Percentiles rank a stretch among this genome's conserved stretches.
phyloP scores from a whole-genome alignment of 805 yeast genomes.

The Candida awuae region DNA sequence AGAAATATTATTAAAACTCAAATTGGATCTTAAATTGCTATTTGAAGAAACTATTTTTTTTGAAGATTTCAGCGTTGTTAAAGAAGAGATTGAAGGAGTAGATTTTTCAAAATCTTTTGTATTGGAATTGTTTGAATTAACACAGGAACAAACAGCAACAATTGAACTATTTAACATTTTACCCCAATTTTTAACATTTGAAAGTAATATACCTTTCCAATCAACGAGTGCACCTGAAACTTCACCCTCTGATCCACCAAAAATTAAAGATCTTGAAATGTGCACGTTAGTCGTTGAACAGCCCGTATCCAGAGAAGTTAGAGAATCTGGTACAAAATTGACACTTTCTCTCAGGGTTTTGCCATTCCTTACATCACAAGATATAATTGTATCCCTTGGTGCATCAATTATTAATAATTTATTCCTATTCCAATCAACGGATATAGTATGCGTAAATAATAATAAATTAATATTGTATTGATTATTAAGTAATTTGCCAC shows the following conservation, averaged over 20 bases:
- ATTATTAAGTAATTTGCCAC: constrained; percentile 6
- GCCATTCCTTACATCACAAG: constrained; percentile 12
- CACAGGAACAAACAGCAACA: constrained; percentile 8
- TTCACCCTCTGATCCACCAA: constrained; percentile 31
- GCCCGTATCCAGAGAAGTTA: constrained; percentile 18
- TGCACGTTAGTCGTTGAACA: constrained; percentile 1
- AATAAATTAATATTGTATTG: constrained; percentile 4
- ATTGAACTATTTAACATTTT: constrained; percentile 8
- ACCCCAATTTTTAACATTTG: constrained; percentile 10
- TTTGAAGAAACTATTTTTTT: neutral
- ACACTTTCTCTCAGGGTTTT: constrained; percentile 5
- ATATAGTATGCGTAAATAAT: constrained; percentile 4
- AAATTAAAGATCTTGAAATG: constrained; percentile 21
- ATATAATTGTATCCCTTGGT: constrained; percentile 6
- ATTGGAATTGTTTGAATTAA: constrained; percentile 3
- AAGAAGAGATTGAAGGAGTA: neutral
- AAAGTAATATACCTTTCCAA: constrained; percentile 13
- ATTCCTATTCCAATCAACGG: constrained; percentile 11
- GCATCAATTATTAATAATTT: constrained; percentile 10
- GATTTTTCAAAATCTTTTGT: neutral
- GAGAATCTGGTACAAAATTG: constrained; percentile 26
- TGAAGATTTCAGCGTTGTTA: constrained; percentile 1
- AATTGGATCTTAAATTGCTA: neutral
- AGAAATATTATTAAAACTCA: neutral
- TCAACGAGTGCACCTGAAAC: constrained; percentile 23